Evolutionary conservation across 2,329 filamentous ascomycete species (phyloP).

Genomic region (Colletotrichum ledebouriae): DNA sequence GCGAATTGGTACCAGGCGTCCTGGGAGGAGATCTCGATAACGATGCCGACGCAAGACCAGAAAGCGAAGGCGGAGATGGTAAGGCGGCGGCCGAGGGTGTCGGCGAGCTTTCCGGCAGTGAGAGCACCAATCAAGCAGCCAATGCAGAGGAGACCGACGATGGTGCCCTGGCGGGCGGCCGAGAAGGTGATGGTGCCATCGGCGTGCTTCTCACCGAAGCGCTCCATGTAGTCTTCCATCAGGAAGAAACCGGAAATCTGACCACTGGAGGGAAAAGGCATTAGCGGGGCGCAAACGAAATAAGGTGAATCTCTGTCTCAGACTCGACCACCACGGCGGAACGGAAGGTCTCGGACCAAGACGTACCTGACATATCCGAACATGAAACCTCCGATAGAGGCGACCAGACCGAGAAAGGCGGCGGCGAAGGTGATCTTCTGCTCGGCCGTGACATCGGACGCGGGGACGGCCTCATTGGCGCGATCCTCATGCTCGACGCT

Average conservation of each 20-base stretch:
- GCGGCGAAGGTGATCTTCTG: slow-evolving; percentile 56
- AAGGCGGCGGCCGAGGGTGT: slow-evolving; percentile 71
- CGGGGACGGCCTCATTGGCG: slow-evolving; percentile 7
- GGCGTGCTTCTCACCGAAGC: slow-evolving; percentile 63
- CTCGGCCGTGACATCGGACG: slow-evolving; percentile 37
- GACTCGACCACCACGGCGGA: background rate
- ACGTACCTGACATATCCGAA: slow-evolving; percentile 69
- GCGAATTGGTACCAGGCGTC: slow-evolving; percentile 74
- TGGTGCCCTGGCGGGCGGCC: slow-evolving; percentile 72
- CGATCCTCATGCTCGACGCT: slow-evolving; percentile 38
- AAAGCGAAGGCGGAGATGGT: slow-evolving; percentile 74
- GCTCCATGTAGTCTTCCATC: slow-evolving; percentile 68
- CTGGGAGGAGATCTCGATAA: slow-evolving; percentile 72
- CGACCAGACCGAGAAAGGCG: slow-evolving; percentile 63
- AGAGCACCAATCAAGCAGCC: slow-evolving; percentile 72
- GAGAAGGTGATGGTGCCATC: slow-evolving; percentile 63
- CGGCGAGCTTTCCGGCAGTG: slow-evolving; percentile 70
- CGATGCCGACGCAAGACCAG: slow-evolving; percentile 73
- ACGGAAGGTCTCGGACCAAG: background rate
- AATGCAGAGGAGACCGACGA: slow-evolving; percentile 72
- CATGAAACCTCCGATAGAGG: slow-evolving; percentile 69
- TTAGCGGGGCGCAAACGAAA: slow-evolving; percentile 14
- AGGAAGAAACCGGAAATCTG: slow-evolving; percentile 73
- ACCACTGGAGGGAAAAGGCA: slow-evolving; percentile 55
- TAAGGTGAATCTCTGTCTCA: slow-evolving; percentile 13